Evolutionary conservation across 148 eudicot genomes (phyloP), one percentile per base, ranked within the genome.

Genomic region (Talinum fruticosum): DNA sequence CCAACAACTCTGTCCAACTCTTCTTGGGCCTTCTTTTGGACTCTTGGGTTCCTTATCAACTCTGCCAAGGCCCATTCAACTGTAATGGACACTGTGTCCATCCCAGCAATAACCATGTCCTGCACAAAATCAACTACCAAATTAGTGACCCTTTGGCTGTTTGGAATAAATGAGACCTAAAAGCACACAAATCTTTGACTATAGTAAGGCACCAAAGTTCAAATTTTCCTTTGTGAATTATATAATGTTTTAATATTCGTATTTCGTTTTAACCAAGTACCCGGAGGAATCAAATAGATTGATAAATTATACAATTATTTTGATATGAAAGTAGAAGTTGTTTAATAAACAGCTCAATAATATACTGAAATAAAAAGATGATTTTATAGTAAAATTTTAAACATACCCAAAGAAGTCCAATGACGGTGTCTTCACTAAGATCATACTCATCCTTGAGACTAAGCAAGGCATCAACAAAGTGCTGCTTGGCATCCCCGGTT

Each of bases 41-140:
- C 87, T 69, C 90, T 82, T 29, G 93, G 92, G 86, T 92, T 86
- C 76, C 84, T 82, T 36, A 90, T 73, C 47, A 92, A 45, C 81
- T 90, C 96, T 0, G 90, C 93, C 90, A 90, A 83, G 18, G 86
- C 97, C 97, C 93, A 90, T 73, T 92, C 93, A 0, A 79, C 92
- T 4, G 86, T 37, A 23, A 90, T 88, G 2, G 87, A 82, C 1
- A 86, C 81, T 16, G 97, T 92, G 81, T 90, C 93, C 85, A 83
- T 90, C 33, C 93, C 97, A 10, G 97, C 93, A 26, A 86, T 83
- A 70, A 90, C 87, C 94, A 92, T 88, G 66, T 92, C 90, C 97
- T 92, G 82, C 54, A 72, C n/a, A n/a, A 33, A 49, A n/a, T 33
- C 14, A 10, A 67, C 67, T 30, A 8, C 12, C 28, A 59, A n/a